These are phyloP conservation scores for Erodium maritimum DNA, from an alignment of 345 rosid species.

Conservation along the genomic window DNA sequence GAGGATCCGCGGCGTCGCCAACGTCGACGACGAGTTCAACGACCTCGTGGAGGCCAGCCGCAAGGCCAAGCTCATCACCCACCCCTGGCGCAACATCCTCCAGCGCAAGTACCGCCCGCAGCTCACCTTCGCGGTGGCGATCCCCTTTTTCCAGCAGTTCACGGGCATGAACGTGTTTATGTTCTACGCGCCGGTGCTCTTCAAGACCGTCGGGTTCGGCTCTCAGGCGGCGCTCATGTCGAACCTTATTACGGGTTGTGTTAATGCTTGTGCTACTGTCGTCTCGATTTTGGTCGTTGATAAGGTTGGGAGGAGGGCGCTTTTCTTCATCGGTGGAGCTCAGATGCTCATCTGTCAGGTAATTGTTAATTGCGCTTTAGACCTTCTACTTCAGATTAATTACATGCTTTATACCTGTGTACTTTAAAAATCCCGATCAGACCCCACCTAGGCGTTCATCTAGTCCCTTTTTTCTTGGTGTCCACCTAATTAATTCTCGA, in stretches of 20 bases:
- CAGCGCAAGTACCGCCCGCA: conserved; percentile 24
- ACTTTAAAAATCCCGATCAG: too few species aligned
- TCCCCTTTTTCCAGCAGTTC: conserved; percentile 26
- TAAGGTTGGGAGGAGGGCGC: conserved; percentile 20
- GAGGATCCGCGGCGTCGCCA: conserved; percentile 12
- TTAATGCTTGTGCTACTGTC: conserved; percentile 14
- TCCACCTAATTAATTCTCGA: too few species aligned
- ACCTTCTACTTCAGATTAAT: too few species aligned
- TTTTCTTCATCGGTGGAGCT: conserved; percentile 23
- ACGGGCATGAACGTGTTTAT: conserved; percentile 35
- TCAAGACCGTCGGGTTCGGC: conserved; percentile 25
- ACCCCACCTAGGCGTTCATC: too few species aligned
- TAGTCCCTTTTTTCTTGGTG: too few species aligned
- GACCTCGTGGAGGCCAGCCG: conserved; percentile 20
- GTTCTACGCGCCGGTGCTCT: conserved; percentile 31
- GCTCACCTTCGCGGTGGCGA: conserved; percentile 16
- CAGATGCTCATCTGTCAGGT: conserved; percentile 29
- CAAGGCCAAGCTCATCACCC: conserved; percentile 12
- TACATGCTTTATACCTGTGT: too few species aligned
- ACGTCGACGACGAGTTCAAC: conserved; percentile 27
- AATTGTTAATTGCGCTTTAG: neutral
- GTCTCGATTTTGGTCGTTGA: conserved; percentile 19
- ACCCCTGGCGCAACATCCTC: conserved; percentile 18
- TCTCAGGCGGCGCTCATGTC: conserved; percentile 19
- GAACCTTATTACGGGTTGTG: conserved; percentile 18